These are phyloP conservation scores for Saraca asoca DNA, from an alignment of 331 rosid genomes.

Conservation along the genomic window DNA sequence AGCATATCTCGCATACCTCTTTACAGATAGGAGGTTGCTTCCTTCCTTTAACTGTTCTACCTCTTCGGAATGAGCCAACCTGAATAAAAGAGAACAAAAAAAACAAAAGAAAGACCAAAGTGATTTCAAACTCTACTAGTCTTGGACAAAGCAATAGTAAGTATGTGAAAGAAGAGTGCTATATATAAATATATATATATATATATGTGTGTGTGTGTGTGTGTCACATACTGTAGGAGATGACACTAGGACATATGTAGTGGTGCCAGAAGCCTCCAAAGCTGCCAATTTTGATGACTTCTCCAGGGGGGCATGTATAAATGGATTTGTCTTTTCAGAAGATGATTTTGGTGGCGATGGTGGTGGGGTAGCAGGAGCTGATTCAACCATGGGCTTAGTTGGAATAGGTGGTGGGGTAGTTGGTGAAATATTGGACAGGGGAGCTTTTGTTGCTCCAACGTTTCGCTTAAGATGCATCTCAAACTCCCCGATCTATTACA, in stretches of 20 bases:
- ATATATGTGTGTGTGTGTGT: too few species aligned
- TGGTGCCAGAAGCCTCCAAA: conserved; percentile 71
- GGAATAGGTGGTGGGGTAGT: conserved; percentile 64
- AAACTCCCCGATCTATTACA: conserved; percentile 73
- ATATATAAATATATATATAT: background rate
- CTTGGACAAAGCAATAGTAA: conserved; percentile 1
- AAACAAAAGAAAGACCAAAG: background rate
- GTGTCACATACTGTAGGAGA: conserved; percentile 64
- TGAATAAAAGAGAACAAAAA: conserved; percentile 12
- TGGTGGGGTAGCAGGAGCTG: conserved; percentile 45
- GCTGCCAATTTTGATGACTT: conserved; percentile 64
- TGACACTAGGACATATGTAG: conserved; percentile 56
- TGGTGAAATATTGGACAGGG: conserved; percentile 61
- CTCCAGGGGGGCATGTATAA: conserved; percentile 39
- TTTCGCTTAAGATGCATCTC: conserved; percentile 83
- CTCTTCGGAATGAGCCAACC: conserved; percentile 76
- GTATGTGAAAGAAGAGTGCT: conserved; percentile 24
- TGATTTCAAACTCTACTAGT: background rate
- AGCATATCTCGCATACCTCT: conserved; percentile 52
- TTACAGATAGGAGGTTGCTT: conserved; percentile 70
- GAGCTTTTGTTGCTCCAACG: conserved; percentile 57
- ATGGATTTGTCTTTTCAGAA: conserved; percentile 52
- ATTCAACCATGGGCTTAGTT: conserved; percentile 62
- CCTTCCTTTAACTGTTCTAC: conserved; percentile 74
- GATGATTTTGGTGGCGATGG: conserved; percentile 54